Percentiles rank a stretch among this genome's conserved stretches.
Conservation (phyloP, 805 yeast species). For the Yarrowia keelungensis region DNA sequence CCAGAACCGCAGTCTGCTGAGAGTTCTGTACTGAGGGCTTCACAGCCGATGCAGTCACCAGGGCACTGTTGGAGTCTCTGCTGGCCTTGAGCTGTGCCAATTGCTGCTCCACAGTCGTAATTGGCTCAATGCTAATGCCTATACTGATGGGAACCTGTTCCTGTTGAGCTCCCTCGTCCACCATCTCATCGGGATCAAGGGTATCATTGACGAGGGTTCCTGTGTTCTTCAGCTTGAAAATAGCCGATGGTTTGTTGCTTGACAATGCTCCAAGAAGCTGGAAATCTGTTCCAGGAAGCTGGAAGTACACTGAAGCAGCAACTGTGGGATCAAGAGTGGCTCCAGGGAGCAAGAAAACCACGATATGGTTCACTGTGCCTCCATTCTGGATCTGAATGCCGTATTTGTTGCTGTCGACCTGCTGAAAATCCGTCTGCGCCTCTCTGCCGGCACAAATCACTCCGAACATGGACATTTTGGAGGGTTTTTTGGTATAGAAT, state of each 20-base stretch:
- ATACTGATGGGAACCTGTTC: conserved; percentile 56
- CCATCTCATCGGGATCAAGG: conserved; percentile 63
- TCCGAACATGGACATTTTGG: conserved; percentile 63
- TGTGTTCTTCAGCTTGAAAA: conserved; percentile 68
- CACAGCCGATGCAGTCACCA: conserved; percentile 44
- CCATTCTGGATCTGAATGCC: conserved; percentile 70
- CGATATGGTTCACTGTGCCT: conserved; percentile 73
- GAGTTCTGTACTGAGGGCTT: conserved; percentile 47
- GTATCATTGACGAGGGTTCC: conserved; percentile 48
- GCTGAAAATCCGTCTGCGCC: conserved; percentile 55
- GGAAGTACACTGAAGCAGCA: conserved; percentile 88
- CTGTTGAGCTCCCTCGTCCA: conserved; percentile 53
- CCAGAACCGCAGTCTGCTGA: conserved; percentile 63
- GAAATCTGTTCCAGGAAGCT: conserved; percentile 65
- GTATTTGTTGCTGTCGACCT: conserved; percentile 72
- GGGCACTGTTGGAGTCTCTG: conserved; percentile 46
- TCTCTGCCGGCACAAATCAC: conserved; percentile 74
- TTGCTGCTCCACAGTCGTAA: conserved; percentile 65
- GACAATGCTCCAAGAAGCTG: conserved; percentile 52
- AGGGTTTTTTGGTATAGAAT: background rate
- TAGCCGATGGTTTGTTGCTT: conserved; percentile 81
- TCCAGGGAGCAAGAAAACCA: conserved; percentile 86
- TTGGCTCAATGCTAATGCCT: conserved; percentile 92
- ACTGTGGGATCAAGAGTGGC: conserved; percentile 62
- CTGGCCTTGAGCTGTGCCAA: conserved; percentile 54